Percentiles rank a stretch among this genome's conserved stretches.
Conservation (phyloP, 2,329 filamentous ascomycete genomes). For the Aspergillus novofumigatus region DNA sequence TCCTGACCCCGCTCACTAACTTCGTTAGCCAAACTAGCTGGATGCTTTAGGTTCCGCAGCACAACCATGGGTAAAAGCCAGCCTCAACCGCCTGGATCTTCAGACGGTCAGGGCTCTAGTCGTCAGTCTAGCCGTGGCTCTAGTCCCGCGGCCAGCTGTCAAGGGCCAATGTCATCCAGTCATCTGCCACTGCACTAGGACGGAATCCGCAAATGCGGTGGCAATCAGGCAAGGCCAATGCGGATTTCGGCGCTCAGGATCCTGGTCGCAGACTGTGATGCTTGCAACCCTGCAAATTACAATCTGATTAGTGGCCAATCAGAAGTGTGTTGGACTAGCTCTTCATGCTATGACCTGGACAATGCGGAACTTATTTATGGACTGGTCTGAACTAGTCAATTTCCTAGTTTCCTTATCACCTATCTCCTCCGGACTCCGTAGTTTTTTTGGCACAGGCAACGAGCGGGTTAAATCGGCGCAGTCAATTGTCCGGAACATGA, state of each 20-base stretch:
- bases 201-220: slow-evolving; percentile 3
- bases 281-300: not conserved
- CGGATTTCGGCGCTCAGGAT: not conserved
- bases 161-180: not conserved
- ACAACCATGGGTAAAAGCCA: not conserved
- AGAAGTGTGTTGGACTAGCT: not conserved
- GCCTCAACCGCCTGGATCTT: not conserved
- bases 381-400: not conserved
- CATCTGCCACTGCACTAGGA: slow-evolving; percentile 1
- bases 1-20: not conserved
- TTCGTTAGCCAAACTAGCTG: not conserved
- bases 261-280: not conserved
- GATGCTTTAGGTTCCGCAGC: not conserved
- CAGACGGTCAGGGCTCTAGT: not conserved
- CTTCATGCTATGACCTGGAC: not conserved
- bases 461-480: not conserved
- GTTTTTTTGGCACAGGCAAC: not conserved
- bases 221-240: slow-evolving; percentile 1
- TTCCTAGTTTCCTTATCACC: not conserved
- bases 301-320: not conserved
- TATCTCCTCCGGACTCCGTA: not conserved
- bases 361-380: not conserved
- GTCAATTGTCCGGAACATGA: not conserved
- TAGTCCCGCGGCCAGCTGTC: not conserved
- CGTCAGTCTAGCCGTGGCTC: not conserved